A percentile compares a stretch with the other conserved stretches of the same genome.
Evolutionary conservation across 225 moss, liverwort and hornwort genomes (phyloP).

Genomic region (Thuidium tamariscinum): DNA sequence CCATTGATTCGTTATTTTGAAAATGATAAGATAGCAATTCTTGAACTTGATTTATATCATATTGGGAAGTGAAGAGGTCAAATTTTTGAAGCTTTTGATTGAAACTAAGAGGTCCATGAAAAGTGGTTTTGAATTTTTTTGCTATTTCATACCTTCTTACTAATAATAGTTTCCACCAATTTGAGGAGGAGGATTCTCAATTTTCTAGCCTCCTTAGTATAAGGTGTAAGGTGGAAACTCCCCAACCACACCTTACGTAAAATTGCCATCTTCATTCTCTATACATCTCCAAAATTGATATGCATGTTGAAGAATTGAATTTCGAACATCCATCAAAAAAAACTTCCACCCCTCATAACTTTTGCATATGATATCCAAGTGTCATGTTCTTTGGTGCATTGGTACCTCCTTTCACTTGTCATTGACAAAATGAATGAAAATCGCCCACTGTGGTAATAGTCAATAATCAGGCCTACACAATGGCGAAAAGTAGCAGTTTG

Average conservation of each 20-base stretch:
- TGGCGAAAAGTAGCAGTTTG: background rate
- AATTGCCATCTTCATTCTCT: fast-evolving
- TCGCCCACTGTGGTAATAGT: background rate
- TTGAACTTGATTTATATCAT: fast-evolving
- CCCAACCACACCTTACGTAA: background rate
- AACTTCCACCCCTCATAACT: background rate
- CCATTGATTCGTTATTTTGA: background rate
- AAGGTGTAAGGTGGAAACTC: no score
- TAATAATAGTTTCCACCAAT: no score
- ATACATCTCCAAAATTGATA: no score
- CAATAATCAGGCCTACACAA: background rate
- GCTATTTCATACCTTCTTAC: background rate
- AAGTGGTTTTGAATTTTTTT: background rate
- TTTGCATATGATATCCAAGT: background rate
- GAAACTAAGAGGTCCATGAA: background rate
- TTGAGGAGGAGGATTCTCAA: background rate
- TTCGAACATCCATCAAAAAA: background rate
- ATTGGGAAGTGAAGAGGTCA: fast-evolving
- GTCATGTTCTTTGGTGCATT: no score
- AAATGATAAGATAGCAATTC: fast-evolving
- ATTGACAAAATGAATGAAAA: background rate
- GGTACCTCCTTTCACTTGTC: background rate
- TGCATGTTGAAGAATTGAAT: fast-evolving
- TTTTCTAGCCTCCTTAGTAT: fast-evolving
- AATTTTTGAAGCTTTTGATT: background rate